Evolutionary conservation across 345 rosid genomes (phyloP).

Genomic region (Carallia brachiata): DNA sequence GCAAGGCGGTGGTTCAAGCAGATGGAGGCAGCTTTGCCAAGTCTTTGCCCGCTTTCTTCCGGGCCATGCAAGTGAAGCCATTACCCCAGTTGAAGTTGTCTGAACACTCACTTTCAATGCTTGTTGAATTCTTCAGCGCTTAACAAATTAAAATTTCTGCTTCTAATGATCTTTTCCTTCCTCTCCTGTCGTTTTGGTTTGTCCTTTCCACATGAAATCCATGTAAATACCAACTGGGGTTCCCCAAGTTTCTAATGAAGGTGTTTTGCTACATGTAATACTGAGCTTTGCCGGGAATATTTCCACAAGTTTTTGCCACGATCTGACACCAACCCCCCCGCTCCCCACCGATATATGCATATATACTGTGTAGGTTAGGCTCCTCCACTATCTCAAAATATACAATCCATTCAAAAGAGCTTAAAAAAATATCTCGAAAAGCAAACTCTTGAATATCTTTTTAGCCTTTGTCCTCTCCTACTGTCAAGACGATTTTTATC

Average conservation of each 20-base stretch:
- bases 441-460: no score
- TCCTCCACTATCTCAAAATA: no score
- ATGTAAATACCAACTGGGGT: no score
- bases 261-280: background rate
- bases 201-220: background rate
- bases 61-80: background rate
- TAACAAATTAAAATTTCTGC: background rate
- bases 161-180: background rate
- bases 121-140: slow-evolving; percentile 28
- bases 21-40: slow-evolving; percentile 13
- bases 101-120: slow-evolving; percentile 32
- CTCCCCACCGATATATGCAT: no score
- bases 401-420: no score
- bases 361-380: no score
- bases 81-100: slow-evolving; percentile 8
- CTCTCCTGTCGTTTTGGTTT: background rate
- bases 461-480: no score
- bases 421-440: no score
- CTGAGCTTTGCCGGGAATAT: no score
- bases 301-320: no score
- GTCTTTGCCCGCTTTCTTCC: slow-evolving; percentile 13
- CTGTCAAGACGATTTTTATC: no score
- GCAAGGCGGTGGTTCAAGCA: slow-evolving; percentile 13
- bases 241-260: background rate
- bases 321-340: background rate